Conservation (phyloP, 495 filamentous ascomycete genomes). For the Pyrenula aspistea region DNA sequence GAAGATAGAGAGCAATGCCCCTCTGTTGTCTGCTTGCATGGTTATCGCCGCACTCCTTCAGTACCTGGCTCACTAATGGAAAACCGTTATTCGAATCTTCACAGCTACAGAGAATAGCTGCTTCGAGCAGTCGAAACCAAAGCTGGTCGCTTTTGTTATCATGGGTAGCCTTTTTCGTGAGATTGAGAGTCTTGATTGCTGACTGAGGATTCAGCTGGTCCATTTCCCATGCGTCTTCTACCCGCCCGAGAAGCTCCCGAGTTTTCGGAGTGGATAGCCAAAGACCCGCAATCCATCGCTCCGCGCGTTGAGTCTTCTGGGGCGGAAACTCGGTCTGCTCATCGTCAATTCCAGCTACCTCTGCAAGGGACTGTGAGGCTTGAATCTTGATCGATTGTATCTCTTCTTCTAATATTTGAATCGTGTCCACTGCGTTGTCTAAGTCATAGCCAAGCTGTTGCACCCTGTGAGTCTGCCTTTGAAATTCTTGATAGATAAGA, state of each 20-base stretch:
- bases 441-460: background rate
- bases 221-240: conserved; percentile 9
- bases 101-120: conserved; percentile 5
- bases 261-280: conserved; percentile 8
- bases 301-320: background rate
- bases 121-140: conserved; percentile 7
- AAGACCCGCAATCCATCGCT: conserved; percentile 9
- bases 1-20: conserved; percentile 9
- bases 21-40: background rate
- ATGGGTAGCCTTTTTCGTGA: conserved; percentile 2
- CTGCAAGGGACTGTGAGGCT: background rate
- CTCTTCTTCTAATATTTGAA: background rate
- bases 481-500: background rate
- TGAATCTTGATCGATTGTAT: background rate
- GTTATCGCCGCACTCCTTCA: conserved; percentile 1
- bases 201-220: conserved; percentile 5
- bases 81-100: conserved; percentile 7
- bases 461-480: background rate
- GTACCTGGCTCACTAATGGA: conserved; percentile 1
- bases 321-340: background rate
- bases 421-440: background rate
- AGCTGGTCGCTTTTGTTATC: conserved; percentile 2
- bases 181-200: conserved; percentile 1
- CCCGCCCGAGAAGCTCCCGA: conserved; percentile 1
- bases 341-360: background rate